Percentiles rank a stretch among this genome's conserved stretches.
Conservation (phyloP, 352 stramenopile species). For the Elongisporangium prolatum region DNA sequence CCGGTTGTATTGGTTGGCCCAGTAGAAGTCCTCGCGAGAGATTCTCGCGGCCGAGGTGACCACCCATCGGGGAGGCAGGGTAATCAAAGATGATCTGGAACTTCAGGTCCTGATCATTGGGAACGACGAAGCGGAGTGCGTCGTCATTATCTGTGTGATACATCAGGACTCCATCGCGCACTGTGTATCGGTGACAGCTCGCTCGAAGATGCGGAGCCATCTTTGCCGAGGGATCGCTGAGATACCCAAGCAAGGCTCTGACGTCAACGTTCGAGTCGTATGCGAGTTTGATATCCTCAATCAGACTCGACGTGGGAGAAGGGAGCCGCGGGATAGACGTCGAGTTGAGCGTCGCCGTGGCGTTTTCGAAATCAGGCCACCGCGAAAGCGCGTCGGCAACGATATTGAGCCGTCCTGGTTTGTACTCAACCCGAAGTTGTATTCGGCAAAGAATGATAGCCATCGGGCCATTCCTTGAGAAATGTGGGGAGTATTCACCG, state of each 20-base stretch:
- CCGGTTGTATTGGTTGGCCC: conserved; percentile 21
- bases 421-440: conserved; percentile 25
- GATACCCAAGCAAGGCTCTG: too few relatives aligned
- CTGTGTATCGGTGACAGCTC: too few relatives aligned
- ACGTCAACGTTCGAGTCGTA: too few relatives aligned
- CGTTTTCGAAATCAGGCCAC: too few relatives aligned
- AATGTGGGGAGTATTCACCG: conserved; percentile 10
- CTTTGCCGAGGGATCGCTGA: too few relatives aligned
- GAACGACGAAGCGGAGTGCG: conserved; percentile 5
- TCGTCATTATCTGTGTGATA: conserved; percentile 6
- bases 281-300: too few relatives aligned
- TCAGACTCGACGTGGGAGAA: too few relatives aligned
- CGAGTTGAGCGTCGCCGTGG: conserved; percentile 4
- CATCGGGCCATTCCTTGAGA: conserved; percentile 19
- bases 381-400: conserved; percentile 17
- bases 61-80: conserved; percentile 8
- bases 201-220: too few relatives aligned
- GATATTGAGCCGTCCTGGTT: conserved; percentile 12
- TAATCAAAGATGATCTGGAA: conserved; percentile 11
- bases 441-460: conserved; percentile 23
- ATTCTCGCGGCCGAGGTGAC: conserved; percentile 13
- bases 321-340: too few relatives aligned
- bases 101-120: conserved; percentile 7
- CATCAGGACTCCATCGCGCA: too few relatives aligned
- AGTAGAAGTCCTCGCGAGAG: conserved; percentile 15